Percentiles rank a stretch among this genome's conserved stretches.
Evolutionary conservation across 1,284 basidiomycete genomes (phyloP).

Genomic region (Amylostereum areolatum): DNA sequence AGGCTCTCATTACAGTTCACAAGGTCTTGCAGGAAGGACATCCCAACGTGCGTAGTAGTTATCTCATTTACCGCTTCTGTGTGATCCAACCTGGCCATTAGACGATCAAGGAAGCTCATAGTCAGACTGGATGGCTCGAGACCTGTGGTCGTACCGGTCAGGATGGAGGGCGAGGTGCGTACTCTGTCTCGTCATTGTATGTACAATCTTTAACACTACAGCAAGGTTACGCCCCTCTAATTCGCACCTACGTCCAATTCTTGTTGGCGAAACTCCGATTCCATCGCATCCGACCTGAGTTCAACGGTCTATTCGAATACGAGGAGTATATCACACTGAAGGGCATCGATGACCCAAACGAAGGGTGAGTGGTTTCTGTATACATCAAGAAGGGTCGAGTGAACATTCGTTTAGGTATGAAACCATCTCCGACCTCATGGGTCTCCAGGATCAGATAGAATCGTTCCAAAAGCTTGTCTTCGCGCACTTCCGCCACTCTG

Average conservation of each 20-base stretch:
- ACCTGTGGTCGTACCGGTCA: slow-evolving; percentile 85
- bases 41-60: slow-evolving; percentile 61
- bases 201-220: slow-evolving; percentile 2
- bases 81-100: slow-evolving; percentile 24
- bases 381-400: slow-evolving; percentile 1
- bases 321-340: slow-evolving; percentile 95
- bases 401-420: slow-evolving; percentile 65
- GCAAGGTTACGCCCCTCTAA: slow-evolving; percentile 84
- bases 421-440: slow-evolving; percentile 94
- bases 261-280: slow-evolving; percentile 93
- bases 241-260: slow-evolving; percentile 91
- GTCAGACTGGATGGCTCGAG: slow-evolving; percentile 95
- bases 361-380: slow-evolving; percentile 61
- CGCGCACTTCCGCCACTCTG: slow-evolving; percentile 83
- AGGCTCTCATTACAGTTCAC: slow-evolving; percentile 92
- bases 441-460: slow-evolving; percentile 93
- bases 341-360: slow-evolving; percentile 95
- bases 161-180: slow-evolving; percentile 73
- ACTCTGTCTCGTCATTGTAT: slow-evolving; percentile 1
- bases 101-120: slow-evolving; percentile 93
- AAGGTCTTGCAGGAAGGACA: slow-evolving; percentile 96
- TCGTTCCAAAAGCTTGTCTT: slow-evolving; percentile 96
- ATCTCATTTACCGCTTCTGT: neutral
- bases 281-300: slow-evolving; percentile 89
- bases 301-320: slow-evolving; percentile 95